These are phyloP conservation scores for Stevia rebaudiana DNA, from an alignment of 140 eudicot genomes.

Conservation along the genomic window DNA sequence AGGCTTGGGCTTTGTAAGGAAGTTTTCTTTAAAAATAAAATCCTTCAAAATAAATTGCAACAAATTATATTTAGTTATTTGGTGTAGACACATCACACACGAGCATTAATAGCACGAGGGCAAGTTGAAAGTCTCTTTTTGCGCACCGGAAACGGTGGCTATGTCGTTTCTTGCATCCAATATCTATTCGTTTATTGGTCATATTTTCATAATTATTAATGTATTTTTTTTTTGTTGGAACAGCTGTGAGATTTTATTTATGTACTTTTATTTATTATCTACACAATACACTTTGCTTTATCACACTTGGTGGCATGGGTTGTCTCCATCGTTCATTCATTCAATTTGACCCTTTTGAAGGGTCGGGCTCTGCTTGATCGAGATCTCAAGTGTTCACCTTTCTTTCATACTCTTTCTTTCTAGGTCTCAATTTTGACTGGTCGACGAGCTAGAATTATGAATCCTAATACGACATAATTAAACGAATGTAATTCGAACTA, in stretches of 20 bases:
- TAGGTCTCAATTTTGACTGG: too few relatives aligned
- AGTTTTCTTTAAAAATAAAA: too few relatives aligned
- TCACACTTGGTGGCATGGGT: slow-evolving; percentile 13
- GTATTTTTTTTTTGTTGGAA: too few relatives aligned
- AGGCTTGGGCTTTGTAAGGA: too few relatives aligned
- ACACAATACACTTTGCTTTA: slow-evolving; percentile 1
- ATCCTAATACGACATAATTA: too few relatives aligned
- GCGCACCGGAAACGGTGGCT: slow-evolving; percentile 24
- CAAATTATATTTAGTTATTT: not conserved
- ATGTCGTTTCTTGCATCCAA: slow-evolving; percentile 10
- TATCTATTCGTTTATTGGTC: slow-evolving; percentile 8
- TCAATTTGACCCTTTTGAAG: not conserved
- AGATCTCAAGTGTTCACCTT: too few relatives aligned
- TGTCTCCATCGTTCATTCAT: not conserved
- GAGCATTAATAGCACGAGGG: slow-evolving; percentile 17
- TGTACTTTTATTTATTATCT: not conserved
- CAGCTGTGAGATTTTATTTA: too few relatives aligned
- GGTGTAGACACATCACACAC: slow-evolving; percentile 18
- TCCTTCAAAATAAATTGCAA: too few relatives aligned
- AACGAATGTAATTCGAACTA: too few relatives aligned
- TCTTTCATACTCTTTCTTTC: too few relatives aligned
- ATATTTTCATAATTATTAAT: not conserved
- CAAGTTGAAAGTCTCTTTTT: slow-evolving; percentile 28
- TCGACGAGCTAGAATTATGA: too few relatives aligned
- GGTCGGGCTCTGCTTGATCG: too few relatives aligned